Percentiles rank a stretch among this genome's conserved stretches.
These are phyloP conservation scores for Fraxinus sp. DNA, from an alignment of 305 asterid species.

Conservation along the genomic window DNA sequence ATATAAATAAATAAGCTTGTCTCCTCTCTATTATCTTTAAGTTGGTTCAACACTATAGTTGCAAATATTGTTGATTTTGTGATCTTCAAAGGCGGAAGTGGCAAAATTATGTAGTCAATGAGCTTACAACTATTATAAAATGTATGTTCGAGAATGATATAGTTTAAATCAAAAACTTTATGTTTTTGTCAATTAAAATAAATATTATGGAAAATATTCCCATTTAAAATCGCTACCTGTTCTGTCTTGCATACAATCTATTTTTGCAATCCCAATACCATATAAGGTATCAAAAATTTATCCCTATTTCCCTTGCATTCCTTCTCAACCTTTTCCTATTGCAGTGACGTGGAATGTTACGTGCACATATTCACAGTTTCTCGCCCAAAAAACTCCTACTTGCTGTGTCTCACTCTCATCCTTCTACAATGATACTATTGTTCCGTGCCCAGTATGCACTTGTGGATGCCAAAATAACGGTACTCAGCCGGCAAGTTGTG, in stretches of 20 bases:
- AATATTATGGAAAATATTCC: background rate
- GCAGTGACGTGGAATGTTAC: constrained; percentile 92
- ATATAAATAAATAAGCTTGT: background rate
- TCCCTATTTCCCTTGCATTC: background rate
- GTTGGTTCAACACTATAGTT: background rate
- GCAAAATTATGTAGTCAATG: background rate
- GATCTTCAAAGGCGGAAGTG: background rate
- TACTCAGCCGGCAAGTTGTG: constrained; percentile 65
- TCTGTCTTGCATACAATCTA: background rate
- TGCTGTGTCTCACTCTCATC: constrained; percentile 81
- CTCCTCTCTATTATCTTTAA: background rate
- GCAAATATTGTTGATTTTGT: background rate
- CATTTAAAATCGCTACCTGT: background rate
- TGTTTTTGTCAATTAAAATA: background rate
- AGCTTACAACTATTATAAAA: background rate
- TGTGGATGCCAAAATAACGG: constrained; percentile 73
- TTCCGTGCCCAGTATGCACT: constrained; percentile 81
- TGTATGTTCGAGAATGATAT: background rate
- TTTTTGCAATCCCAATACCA: background rate
- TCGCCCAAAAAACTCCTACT: constrained; percentile 67
- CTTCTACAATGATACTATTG: constrained; percentile 65
- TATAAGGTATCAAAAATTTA: background rate
- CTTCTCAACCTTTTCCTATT: constrained; percentile 16
- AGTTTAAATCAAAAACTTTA: background rate
- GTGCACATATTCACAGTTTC: constrained; percentile 78